A percentile compares a stretch with the other conserved stretches of the same genome.
phyloP scores from a whole-genome alignment of 805 yeast genomes.

The Pichia scutulata region DNA sequence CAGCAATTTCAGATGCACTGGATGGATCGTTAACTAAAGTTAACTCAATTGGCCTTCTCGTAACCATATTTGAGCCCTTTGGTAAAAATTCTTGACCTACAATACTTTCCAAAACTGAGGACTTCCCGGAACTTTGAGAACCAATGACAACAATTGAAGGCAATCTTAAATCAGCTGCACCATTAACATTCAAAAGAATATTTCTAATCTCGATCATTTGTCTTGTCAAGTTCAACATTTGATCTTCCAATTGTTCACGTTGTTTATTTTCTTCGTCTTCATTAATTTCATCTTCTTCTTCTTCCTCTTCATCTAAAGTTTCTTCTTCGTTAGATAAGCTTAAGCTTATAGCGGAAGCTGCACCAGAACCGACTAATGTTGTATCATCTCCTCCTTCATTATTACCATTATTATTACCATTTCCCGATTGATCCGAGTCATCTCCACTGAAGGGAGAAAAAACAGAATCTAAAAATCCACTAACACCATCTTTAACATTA shows the following conservation, averaged over 20 bases:
- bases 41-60: slow-evolving; percentile 93
- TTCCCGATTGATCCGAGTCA: slow-evolving; percentile 9
- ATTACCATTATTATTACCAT: slow-evolving; percentile 23
- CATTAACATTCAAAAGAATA: slow-evolving; percentile 65
- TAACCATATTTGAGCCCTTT: slow-evolving; percentile 96
- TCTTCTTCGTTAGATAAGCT: slow-evolving; percentile 40
- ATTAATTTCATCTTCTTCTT: slow-evolving; percentile 33
- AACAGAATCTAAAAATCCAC: slow-evolving; percentile 24
- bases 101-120: slow-evolving; percentile 90
- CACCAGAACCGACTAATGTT: slow-evolving; percentile 45
- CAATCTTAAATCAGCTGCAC: slow-evolving; percentile 64
- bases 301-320: slow-evolving; percentile 39
- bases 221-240: slow-evolving; percentile 81
- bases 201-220: slow-evolving; percentile 96
- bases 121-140: slow-evolving; percentile 94
- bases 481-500: slow-evolving; percentile 39
- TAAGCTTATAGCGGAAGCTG: slow-evolving; percentile 42
- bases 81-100: slow-evolving; percentile 98
- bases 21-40: slow-evolving; percentile 85
- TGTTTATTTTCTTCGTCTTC: slow-evolving; percentile 39
- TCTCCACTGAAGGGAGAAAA: slow-evolving; percentile 6
- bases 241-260: slow-evolving; percentile 57
- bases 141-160: slow-evolving; percentile 97
- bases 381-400: slow-evolving; percentile 15
- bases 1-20: slow-evolving; percentile 75